Conservation (phyloP, 2,329 filamentous ascomycete genomes). For the Colletotrichum salicis region DNA sequence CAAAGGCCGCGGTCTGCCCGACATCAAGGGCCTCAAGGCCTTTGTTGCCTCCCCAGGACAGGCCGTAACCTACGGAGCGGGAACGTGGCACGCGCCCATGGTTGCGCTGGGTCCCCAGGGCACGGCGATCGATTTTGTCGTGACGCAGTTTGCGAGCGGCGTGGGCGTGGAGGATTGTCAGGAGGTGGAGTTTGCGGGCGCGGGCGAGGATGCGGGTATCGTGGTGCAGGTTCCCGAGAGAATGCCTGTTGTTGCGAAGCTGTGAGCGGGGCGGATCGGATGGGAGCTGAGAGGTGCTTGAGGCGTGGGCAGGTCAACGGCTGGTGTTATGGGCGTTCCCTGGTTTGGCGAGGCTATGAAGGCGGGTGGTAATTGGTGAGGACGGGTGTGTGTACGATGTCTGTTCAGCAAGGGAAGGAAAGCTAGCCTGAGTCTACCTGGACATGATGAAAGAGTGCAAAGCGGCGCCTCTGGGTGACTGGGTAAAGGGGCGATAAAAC, state of each 20-base stretch:
- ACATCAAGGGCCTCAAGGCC: constrained; percentile 75
- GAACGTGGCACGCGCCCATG: constrained; percentile 98
- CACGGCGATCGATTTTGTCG: constrained; percentile 82
- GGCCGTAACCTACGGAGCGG: constrained; percentile 90
- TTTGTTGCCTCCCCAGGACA: constrained; percentile 83
- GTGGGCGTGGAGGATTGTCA: constrained; percentile 88
- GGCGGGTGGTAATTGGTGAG: too few species aligned
- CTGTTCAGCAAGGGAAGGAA: not conserved
- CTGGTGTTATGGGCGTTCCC: not conserved
- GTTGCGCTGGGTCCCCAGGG: constrained; percentile 75
- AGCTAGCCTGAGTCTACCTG: not conserved
- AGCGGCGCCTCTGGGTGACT: not conserved
- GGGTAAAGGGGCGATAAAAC: not conserved
- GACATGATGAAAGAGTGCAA: not conserved
- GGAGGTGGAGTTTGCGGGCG: constrained; percentile 65
- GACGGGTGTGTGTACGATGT: not conserved
- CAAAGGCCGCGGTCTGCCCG: constrained; percentile 72
- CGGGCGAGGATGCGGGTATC: constrained; percentile 52
- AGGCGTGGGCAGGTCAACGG: not conserved
- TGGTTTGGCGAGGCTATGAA: too few species aligned
- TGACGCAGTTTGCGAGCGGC: constrained; percentile 89
- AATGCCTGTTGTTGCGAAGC: constrained; percentile 24
- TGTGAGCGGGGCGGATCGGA: constrained; percentile 13
- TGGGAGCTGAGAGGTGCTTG: not conserved
- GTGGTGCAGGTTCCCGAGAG: constrained; percentile 46